Conservation (phyloP, 805 yeast species). For the Kodamaea leandrae region DNA sequence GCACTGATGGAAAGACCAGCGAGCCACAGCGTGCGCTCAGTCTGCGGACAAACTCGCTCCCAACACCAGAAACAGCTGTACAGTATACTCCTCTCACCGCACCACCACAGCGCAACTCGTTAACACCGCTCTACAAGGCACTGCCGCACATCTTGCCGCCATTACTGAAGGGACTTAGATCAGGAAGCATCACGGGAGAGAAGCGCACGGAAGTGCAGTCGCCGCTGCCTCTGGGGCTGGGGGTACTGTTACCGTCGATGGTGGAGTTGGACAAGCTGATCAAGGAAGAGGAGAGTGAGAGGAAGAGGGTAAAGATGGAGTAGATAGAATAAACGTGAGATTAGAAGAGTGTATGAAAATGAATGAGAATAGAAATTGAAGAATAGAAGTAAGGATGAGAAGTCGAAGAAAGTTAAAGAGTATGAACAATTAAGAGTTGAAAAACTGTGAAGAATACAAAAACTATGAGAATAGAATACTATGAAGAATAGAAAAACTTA, state of each 20-base stretch:
- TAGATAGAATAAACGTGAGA: neutral
- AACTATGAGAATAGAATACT: too few relatives aligned
- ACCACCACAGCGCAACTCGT: conserved; percentile 19
- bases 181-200: neutral
- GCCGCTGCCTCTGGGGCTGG: too few relatives aligned
- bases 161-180: conserved; percentile 2
- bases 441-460: too few relatives aligned
- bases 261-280: conserved; percentile 36
- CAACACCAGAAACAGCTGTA: conserved; percentile 18
- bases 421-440: too few relatives aligned
- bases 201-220: neutral
- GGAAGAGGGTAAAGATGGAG: neutral
- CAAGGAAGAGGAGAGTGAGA: conserved; percentile 1
- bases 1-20: conserved; percentile 1
- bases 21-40: neutral
- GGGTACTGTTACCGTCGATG: conserved; percentile 29
- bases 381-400: too few relatives aligned
- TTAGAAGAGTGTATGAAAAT: too few relatives aligned
- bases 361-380: too few relatives aligned
- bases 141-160: conserved; percentile 4
- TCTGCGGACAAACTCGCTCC: conserved; percentile 22
- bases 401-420: too few relatives aligned
- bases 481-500: too few relatives aligned
- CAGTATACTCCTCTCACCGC: neutral
- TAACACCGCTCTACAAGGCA: conserved; percentile 17